These are phyloP conservation scores for Pythium inflatum DNA, from an alignment of 352 stramenopile genomes.

Conservation along the genomic window DNA sequence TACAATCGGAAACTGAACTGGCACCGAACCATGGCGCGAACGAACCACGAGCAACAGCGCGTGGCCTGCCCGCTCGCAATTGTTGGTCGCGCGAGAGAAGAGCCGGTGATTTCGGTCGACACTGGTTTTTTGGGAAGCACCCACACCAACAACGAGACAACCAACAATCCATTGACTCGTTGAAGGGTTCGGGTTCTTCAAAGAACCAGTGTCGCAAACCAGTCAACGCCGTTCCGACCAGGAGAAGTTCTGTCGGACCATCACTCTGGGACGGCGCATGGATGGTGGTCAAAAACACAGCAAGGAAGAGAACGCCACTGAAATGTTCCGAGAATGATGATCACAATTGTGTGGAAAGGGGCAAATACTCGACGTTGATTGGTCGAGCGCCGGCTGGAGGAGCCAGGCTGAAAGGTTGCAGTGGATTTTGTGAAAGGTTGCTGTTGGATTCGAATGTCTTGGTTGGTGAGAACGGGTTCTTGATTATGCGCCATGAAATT, in stretches of 20 bases:
- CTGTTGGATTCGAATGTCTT: constrained; percentile 1
- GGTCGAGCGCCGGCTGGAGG: constrained; percentile 1
- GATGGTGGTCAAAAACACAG: neutral
- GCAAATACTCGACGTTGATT: constrained; percentile 1
- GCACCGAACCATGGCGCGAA: constrained; percentile 10
- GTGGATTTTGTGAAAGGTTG: too few species aligned
- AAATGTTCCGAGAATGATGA: constrained; percentile 17
- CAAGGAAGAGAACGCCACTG: constrained; percentile 15
- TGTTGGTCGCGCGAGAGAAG: constrained; percentile 29
- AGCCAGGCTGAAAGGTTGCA: constrained; percentile 12
- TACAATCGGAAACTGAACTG: constrained; percentile 7
- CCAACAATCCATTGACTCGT: constrained; percentile 20
- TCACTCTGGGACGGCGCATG: constrained; percentile 4
- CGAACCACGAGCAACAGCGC: constrained; percentile 13
- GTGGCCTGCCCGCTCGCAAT: constrained; percentile 11
- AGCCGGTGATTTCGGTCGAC: constrained; percentile 9
- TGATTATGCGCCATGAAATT: too few species aligned
- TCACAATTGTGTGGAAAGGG: constrained; percentile 2
- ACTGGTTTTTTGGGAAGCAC: constrained; percentile 7
- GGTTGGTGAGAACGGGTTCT: too few species aligned
- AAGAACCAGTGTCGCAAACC: constrained; percentile 19
- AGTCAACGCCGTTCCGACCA: neutral
- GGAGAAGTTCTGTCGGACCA: neutral
- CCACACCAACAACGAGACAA: constrained; percentile 13
- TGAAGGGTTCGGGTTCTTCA: constrained; percentile 19